Evolutionary conservation across 2,329 filamentous ascomycete genomes (phyloP).

Genomic region (Fusarium secorum): DNA sequence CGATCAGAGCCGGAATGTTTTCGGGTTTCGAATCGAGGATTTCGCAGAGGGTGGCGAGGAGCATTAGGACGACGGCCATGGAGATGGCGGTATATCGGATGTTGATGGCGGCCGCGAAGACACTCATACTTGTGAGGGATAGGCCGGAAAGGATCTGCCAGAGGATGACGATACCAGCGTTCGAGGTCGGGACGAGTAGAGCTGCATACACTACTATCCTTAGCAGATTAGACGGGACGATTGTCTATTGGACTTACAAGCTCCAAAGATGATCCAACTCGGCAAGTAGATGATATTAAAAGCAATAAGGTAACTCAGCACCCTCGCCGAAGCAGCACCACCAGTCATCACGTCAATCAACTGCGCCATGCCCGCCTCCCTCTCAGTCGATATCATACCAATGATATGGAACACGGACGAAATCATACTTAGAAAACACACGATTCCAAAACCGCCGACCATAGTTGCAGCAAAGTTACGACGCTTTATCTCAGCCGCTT

Average conservation of each 20-base stretch:
- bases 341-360: constrained; percentile 88
- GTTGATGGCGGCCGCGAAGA: not conserved
- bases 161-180: not conserved
- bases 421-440: constrained; percentile 8
- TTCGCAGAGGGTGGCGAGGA: not conserved
- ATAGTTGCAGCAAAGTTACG: not conserved
- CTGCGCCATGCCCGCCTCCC: constrained; percentile 82
- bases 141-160: not conserved
- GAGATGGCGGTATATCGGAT: not conserved
- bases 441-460: not conserved
- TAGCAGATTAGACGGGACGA: not conserved
- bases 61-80: not conserved
- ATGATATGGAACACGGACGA: constrained; percentile 1
- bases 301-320: constrained; percentile 75
- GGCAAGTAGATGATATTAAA: constrained; percentile 79
- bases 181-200: not conserved
- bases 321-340: constrained; percentile 69
- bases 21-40: not conserved
- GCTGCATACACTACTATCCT: constrained; percentile 55
- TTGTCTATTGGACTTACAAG: not conserved
- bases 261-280: constrained; percentile 67
- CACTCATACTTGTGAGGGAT: not conserved
- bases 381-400: constrained; percentile 79
- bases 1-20: not conserved
- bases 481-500: not conserved